Conservation (phyloP, 2,329 filamentous ascomycete species). For the Macroventuria anomochaeta region DNA sequence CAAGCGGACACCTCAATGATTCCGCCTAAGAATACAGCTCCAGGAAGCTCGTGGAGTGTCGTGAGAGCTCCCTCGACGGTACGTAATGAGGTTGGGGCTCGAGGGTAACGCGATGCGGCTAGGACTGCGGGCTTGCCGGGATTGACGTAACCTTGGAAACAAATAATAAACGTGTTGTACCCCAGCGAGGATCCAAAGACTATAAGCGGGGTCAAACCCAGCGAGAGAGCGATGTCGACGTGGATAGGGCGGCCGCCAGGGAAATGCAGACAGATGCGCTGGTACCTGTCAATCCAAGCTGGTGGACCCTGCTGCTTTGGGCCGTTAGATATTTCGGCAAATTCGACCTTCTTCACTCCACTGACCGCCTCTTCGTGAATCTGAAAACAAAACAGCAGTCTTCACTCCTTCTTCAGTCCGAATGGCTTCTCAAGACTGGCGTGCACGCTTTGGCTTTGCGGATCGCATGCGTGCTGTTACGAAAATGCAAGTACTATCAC, state of each 20-base stretch:
- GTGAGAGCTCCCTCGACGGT: conserved; percentile 31
- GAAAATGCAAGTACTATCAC: conserved; percentile 57
- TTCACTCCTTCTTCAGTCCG: conserved; percentile 7
- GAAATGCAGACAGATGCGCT: conserved; percentile 9
- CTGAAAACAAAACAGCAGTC: conserved; percentile 9
- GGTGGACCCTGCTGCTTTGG: conserved; percentile 19
- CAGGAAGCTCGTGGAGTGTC: conserved; percentile 35
- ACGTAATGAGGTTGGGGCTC: conserved; percentile 20
- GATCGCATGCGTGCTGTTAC: conserved; percentile 53
- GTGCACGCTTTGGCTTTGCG: conserved; percentile 51
- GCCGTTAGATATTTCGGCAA: conserved; percentile 17
- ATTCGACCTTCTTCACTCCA: conserved; percentile 7
- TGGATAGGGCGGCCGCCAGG: conserved; percentile 2
- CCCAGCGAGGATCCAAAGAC: conserved; percentile 15
- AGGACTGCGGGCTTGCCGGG: conserved; percentile 23
- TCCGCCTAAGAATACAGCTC: conserved; percentile 18
- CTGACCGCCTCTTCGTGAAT: conserved; percentile 14
- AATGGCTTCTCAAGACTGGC: conserved; percentile 50
- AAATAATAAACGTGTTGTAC: conserved; percentile 9
- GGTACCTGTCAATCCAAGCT: conserved; percentile 9
- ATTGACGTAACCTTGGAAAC: conserved; percentile 24
- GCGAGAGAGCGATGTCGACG: conserved; percentile 1
- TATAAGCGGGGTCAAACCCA: conserved; percentile 6
- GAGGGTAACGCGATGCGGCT: conserved; percentile 11
- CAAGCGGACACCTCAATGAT: conserved; percentile 8